Base-by-base conservation (phyloP, 2,329 filamentous ascomycete species). In the Teratosphaeria nubilosa region DNA sequence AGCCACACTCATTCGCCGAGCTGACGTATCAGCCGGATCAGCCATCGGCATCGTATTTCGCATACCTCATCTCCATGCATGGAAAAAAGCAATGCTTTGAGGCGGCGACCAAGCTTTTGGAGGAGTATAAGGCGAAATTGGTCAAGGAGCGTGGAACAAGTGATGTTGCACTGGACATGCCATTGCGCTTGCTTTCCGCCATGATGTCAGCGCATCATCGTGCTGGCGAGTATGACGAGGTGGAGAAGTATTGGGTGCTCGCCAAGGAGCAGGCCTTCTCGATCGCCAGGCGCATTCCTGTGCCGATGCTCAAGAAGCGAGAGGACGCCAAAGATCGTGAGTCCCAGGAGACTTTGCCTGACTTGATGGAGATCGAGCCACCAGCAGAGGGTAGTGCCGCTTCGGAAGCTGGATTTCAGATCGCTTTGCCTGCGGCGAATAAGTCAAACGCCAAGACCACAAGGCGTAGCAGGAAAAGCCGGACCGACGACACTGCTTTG, bases 171-270 rank as follows among this genome's bases (percentile, higher is more conserved):
- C 32, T 53, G 7, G 25, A 57, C 30, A 59, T 61, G 13, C 63
- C 63, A 2, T 57, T 69, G 48, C 62, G 61, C 6, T 20, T 61
- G 32, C 54, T 64, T 30, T 78, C 79, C 54, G 80, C 85, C 9
- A 72, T 92, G 59, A 91, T 96, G 86, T 75, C 79, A 24, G 79
- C 83, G 0, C 81, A 88, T 66, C 74, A 83, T 51, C 75, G 78
- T 55, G 80, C 85, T 20, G 73, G 77, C 45, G 78, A 85, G 24
- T 80, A 83, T 63, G 75, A 80, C 5, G 78, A 82, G 55, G 84
- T 92, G 22, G 79, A 83, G 61, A 72, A 80, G 52, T 84, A 82
- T 55, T 96, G 90, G 90, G 64, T 80, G 1, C 70, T 85, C 27
- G 80, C 84, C 1, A 78, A 86, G 58, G 65, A 76, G 5, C 78